phyloP scores from a whole-genome alignment of 805 yeast genomes.

The Kazachstania viticola region DNA sequence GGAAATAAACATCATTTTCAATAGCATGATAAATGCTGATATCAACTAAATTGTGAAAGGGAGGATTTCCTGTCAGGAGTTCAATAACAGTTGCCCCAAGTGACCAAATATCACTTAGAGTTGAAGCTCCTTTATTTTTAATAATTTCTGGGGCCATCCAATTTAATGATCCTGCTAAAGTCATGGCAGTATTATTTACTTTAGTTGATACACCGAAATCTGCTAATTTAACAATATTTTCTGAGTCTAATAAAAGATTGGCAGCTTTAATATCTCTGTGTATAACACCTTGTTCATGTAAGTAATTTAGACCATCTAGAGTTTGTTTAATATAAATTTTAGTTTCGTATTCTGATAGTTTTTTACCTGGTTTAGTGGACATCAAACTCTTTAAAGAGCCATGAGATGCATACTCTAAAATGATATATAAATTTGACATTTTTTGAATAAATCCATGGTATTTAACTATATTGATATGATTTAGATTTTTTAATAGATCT shows the following conservation, averaged over 20 bases:
- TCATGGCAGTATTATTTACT: conserved; percentile 48
- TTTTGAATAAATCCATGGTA: conserved; percentile 81
- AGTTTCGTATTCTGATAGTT: conserved; percentile 50
- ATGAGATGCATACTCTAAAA: conserved; percentile 59
- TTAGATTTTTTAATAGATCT: conserved; percentile 58
- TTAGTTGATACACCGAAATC: conserved; percentile 95
- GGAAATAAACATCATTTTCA: conserved; percentile 31
- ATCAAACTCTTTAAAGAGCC: conserved; percentile 45
- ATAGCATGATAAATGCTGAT: conserved; percentile 28
- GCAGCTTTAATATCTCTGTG: conserved; percentile 95
- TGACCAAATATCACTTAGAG: conserved; percentile 88
- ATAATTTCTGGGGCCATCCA: conserved; percentile 99
- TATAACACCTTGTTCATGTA: conserved; percentile 69
- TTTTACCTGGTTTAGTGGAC: conserved; percentile 17
- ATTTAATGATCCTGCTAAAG: conserved; percentile 79
- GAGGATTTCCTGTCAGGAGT: conserved; percentile 75
- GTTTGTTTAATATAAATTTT: conserved; percentile 58
- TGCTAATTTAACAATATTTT: conserved; percentile 76
- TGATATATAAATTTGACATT: conserved; percentile 60
- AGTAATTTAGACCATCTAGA: conserved; percentile 54
- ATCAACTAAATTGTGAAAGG: conserved; percentile 50
- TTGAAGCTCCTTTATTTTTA: conserved; percentile 69
- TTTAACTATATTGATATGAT: conserved; percentile 84
- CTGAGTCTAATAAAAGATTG: conserved; percentile 58
- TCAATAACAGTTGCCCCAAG: conserved; percentile 92